Conservation (phyloP, 2,329 filamentous ascomycete species). For the Claviceps pazoutovae region DNA sequence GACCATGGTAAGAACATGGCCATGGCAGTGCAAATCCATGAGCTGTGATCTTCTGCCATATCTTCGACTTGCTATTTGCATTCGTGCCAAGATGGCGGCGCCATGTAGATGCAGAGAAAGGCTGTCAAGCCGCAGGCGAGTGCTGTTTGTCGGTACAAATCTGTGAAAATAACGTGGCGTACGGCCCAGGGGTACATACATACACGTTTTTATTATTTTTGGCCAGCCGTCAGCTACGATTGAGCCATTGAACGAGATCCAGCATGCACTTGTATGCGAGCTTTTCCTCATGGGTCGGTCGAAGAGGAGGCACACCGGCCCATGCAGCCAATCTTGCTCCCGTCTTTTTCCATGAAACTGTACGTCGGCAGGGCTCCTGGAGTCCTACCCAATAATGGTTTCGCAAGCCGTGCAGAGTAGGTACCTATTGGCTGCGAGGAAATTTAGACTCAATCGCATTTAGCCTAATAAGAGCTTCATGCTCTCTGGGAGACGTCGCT, state of each 20-base stretch:
- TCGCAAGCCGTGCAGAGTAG: too few relatives aligned
- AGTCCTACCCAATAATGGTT: too few relatives aligned
- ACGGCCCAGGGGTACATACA: background rate
- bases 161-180: background rate
- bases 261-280: background rate
- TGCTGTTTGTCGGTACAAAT: background rate
- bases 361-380: too few relatives aligned
- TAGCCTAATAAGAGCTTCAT: too few relatives aligned
- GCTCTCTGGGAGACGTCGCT: too few relatives aligned
- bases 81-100: background rate
- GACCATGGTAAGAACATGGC: conserved; percentile 9
- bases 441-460: too few relatives aligned
- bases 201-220: background rate
- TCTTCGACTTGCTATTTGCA: background rate
- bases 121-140: background rate
- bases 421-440: too few relatives aligned
- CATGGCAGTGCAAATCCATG: conserved; percentile 7
- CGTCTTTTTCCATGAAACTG: too few relatives aligned
- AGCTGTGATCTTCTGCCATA: conserved; percentile 6
- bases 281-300: too few relatives aligned
- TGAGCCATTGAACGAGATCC: background rate
- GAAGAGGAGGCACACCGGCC: too few relatives aligned
- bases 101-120: conserved; percentile 1
- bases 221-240: background rate
- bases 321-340: too few relatives aligned